A percentile compares a stretch with the other conserved stretches of the same genome.
These are phyloP conservation scores for Globisporangium canariense DNA, from an alignment of 352 stramenopile genomes.

Conservation along the genomic window DNA sequence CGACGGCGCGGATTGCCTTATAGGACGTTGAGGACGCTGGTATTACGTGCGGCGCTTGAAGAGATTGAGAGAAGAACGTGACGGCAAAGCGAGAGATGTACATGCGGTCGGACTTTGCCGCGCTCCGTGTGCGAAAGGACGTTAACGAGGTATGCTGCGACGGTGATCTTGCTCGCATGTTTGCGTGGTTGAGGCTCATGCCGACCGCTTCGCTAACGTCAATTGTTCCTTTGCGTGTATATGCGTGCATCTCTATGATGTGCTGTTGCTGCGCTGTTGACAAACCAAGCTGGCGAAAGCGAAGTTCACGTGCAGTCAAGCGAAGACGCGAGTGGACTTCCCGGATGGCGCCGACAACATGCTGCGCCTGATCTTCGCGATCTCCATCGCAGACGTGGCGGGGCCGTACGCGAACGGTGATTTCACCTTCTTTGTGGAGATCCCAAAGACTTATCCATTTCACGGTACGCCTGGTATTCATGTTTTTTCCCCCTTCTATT, in stretches of 20 bases:
- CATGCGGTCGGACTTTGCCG: slow-evolving; percentile 77
- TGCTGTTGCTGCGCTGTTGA: not conserved
- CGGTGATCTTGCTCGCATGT: not conserved
- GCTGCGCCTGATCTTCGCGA: slow-evolving; percentile 75
- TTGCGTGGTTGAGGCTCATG: not conserved
- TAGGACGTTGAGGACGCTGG: no score
- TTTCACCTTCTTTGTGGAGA: slow-evolving; percentile 85
- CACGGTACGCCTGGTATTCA: slow-evolving; percentile 38
- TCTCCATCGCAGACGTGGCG: slow-evolving; percentile 67
- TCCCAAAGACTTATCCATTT: slow-evolving; percentile 86
- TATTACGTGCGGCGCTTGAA: not conserved
- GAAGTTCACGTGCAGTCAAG: slow-evolving; percentile 76
- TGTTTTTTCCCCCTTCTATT: not conserved
- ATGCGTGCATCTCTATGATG: not conserved
- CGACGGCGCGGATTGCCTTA: not conserved
- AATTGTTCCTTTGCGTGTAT: not conserved
- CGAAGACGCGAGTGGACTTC: slow-evolving; percentile 80
- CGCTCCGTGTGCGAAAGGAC: slow-evolving; percentile 80
- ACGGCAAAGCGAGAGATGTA: slow-evolving; percentile 32
- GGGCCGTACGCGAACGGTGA: slow-evolving; percentile 82
- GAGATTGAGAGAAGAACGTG: not conserved
- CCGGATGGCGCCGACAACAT: slow-evolving; percentile 81
- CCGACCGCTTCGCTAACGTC: no score
- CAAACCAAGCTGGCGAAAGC: slow-evolving; percentile 54
- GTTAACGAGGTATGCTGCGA: slow-evolving; percentile 66